Percentiles rank a stretch among this genome's conserved stretches.
These are phyloP conservation scores for Alternaria brassicicola DNA, from an alignment of 2,329 filamentous ascomycete genomes.

Conservation along the genomic window DNA sequence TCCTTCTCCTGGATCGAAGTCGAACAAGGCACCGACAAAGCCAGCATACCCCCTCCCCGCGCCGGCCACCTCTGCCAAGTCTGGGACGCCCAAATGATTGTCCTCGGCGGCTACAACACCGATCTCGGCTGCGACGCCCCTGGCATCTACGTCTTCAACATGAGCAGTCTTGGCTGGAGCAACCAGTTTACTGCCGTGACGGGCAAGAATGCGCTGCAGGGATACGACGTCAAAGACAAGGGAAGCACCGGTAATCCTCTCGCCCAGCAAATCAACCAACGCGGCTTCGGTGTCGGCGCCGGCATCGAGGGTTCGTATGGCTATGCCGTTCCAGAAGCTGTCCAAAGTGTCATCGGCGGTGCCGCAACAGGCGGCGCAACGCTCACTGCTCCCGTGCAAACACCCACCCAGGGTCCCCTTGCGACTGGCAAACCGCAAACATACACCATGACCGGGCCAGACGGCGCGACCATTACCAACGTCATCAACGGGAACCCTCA, in stretches of 20 bases:
- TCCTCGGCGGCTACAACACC: conserved; percentile 72
- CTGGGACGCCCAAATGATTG: conserved; percentile 81
- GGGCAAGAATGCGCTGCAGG: conserved; percentile 58
- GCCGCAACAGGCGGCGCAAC: conserved; percentile 71
- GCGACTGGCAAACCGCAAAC: conserved; percentile 72
- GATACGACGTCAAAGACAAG: conserved; percentile 34
- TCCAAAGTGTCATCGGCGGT: conserved; percentile 72
- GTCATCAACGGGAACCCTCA: conserved; percentile 38
- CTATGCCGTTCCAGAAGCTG: conserved; percentile 71
- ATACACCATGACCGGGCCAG: conserved; percentile 64
- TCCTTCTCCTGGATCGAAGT: conserved; percentile 81
- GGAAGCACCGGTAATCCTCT: conserved; percentile 51
- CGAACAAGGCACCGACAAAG: conserved; percentile 48
- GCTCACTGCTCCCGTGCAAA: conserved; percentile 65
- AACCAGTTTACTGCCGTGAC: conserved; percentile 70
- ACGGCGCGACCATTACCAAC: conserved; percentile 50
- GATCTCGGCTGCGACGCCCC: conserved; percentile 69
- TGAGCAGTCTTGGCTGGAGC: conserved; percentile 72
- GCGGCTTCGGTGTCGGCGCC: conserved; percentile 57
- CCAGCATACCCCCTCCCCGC: conserved; percentile 62
- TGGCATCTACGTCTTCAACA: conserved; percentile 78
- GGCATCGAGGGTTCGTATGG: conserved; percentile 66
- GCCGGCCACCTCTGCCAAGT: conserved; percentile 77
- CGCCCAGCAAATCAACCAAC: conserved; percentile 60
- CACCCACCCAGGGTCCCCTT: conserved; percentile 71